Conservation (phyloP, 768 basidiomycete genomes). For the Mycena vulgaris region DNA sequence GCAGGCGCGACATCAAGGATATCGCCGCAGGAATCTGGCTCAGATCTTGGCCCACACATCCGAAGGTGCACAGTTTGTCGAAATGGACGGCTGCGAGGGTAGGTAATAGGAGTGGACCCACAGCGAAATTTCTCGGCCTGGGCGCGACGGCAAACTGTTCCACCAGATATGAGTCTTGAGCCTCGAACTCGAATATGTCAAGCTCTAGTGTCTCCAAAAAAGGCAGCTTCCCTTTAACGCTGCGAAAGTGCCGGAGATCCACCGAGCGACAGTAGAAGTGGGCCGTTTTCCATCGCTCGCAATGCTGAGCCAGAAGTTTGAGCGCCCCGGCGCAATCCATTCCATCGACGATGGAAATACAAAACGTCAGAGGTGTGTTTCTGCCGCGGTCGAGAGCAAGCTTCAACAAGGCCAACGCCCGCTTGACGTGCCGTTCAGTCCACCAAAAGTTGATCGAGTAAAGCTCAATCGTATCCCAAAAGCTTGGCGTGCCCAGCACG, state of each 20-base stretch:
- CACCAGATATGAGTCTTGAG: neutral
- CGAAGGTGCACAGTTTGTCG: too few species aligned
- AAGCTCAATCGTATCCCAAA: slow-evolving; percentile 6
- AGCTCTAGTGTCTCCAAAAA: neutral
- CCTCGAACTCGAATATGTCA: neutral
- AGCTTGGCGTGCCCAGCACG: neutral
- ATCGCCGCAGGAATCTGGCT: too few species aligned
- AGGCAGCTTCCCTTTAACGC: neutral
- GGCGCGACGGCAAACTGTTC: neutral
- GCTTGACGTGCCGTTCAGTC: neutral
- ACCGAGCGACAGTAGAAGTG: neutral
- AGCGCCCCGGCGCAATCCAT: neutral
- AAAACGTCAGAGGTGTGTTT: neutral
- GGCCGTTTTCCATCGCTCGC: too few species aligned
- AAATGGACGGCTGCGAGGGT: too few species aligned
- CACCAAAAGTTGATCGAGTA: neutral
- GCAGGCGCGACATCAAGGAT: too few species aligned
- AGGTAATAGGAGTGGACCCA: neutral
- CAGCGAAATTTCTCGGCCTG: neutral
- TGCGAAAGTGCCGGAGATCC: neutral
- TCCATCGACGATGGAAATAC: neutral
- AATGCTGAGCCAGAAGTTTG: too few species aligned
- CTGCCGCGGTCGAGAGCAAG: too few species aligned
- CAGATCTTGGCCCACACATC: too few species aligned
- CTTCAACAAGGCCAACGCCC: too few species aligned